Conservation (phyloP, 2,329 filamentous ascomycete genomes). For the Arthroderma sp. region DNA sequence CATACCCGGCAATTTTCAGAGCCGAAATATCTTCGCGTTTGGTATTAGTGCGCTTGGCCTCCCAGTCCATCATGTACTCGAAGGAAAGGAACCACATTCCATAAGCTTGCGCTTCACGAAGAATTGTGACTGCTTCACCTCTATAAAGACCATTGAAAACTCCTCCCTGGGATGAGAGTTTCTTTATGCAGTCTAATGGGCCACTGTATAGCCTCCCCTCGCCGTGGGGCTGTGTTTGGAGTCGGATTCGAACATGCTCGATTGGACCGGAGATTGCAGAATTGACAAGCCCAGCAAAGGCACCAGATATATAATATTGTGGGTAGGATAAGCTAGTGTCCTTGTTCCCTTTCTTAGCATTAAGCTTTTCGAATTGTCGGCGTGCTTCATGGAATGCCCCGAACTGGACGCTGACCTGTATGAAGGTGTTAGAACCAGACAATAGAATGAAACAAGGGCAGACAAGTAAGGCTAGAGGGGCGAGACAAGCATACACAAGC, state of each 20-base stretch:
- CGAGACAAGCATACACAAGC: conserved; percentile 56
- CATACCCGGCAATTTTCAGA: conserved; percentile 82
- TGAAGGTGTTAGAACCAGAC: not conserved
- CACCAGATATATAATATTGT: conserved; percentile 83
- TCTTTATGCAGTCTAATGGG: conserved; percentile 79
- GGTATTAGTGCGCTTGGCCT: conserved; percentile 65
- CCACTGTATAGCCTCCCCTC: conserved; percentile 65
- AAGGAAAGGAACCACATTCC: conserved; percentile 91
- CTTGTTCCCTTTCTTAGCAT: conserved; percentile 38
- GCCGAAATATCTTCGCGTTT: conserved; percentile 65
- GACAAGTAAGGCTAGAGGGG: not conserved
- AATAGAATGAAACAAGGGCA: not conserved
- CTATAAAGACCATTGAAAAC: conserved; percentile 68
- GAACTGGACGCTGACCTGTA: conserved; percentile 76
- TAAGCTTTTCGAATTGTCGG: conserved; percentile 68
- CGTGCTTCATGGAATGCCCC: conserved; percentile 90
- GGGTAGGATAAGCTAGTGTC: conserved; percentile 53
- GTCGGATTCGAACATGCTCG: conserved; percentile 88
- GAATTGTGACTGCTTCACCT: conserved; percentile 70
- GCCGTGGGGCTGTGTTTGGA: conserved; percentile 93
- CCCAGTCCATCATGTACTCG: conserved; percentile 89
- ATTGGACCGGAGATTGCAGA: conserved; percentile 79
- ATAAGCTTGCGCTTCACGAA: conserved; percentile 88
- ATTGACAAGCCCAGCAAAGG: conserved; percentile 87
- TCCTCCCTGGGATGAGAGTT: conserved; percentile 59